These are phyloP conservation scores for Friedmanniomyces endolithicus DNA, from an alignment of 495 filamentous ascomycete species.

Conservation along the genomic window DNA sequence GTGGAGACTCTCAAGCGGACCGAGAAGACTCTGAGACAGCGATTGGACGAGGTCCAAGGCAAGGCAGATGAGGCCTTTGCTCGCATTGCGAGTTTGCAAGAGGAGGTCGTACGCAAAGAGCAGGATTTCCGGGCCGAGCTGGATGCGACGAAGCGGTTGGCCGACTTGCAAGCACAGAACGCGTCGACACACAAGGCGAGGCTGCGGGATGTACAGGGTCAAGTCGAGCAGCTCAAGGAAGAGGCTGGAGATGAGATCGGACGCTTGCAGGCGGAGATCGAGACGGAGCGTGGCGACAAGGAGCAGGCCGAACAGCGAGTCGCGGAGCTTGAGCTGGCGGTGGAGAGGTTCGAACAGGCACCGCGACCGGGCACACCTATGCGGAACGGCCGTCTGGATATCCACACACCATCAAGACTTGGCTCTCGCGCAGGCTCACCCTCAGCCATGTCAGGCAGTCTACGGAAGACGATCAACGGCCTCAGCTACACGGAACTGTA, in stretches of 20 bases:
- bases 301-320: constrained; percentile 55
- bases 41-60: constrained; percentile 69
- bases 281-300: constrained; percentile 64
- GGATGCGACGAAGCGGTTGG: constrained; percentile 64
- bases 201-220: constrained; percentile 65
- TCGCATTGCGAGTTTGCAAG: constrained; percentile 72
- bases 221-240: constrained; percentile 66
- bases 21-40: constrained; percentile 65
- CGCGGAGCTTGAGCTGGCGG: constrained; percentile 59
- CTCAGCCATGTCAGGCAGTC: constrained; percentile 27
- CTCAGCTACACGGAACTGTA: constrained; percentile 58
- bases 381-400: constrained; percentile 38
- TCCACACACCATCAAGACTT: constrained; percentile 27
- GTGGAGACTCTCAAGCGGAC: constrained; percentile 65
- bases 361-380: constrained; percentile 48
- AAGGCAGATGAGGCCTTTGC: constrained; percentile 74
- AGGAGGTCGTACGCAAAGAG: constrained; percentile 61
- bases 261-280: constrained; percentile 61
- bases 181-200: constrained; percentile 68
- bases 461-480: constrained; percentile 41
- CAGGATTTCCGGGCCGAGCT: constrained; percentile 75
- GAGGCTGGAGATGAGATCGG: constrained; percentile 72
- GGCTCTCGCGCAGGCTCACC: constrained; percentile 49
- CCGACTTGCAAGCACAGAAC: constrained; percentile 72
- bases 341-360: constrained; percentile 51